phyloP scores from a whole-genome alignment of 2,329 filamentous ascomycete species.

The Fusarium siculi region DNA sequence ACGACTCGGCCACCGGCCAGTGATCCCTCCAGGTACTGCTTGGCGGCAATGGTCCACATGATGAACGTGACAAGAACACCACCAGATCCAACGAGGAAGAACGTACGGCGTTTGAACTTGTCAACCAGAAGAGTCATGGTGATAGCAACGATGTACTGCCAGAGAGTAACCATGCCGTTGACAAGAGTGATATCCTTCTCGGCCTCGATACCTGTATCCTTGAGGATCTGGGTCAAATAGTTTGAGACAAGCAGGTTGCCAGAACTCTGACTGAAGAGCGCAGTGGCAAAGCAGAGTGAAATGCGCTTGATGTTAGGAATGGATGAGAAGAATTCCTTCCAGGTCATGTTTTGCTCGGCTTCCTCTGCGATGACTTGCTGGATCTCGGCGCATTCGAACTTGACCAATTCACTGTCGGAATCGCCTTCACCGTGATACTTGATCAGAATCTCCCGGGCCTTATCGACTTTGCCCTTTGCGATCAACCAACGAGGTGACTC shows the following conservation, averaged over 20 bases:
- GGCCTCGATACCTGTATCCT: slow-evolving; percentile 51
- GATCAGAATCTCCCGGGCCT: slow-evolving; percentile 62
- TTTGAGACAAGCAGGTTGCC: slow-evolving; percentile 56
- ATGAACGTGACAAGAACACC: slow-evolving; percentile 54
- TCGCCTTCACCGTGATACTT: slow-evolving; percentile 64
- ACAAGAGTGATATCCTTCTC: slow-evolving; percentile 54
- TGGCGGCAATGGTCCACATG: slow-evolving; percentile 53
- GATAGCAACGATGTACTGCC: slow-evolving; percentile 56
- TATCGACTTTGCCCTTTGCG: slow-evolving; percentile 59
- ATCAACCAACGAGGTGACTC: slow-evolving; percentile 71
- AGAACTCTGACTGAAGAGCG: slow-evolving; percentile 54
- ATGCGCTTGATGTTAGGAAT: slow-evolving; percentile 54
- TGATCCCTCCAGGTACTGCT: slow-evolving; percentile 51
- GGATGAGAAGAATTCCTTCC: slow-evolving; percentile 55
- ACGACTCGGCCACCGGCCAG: slow-evolving; percentile 49
- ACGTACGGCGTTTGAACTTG: slow-evolving; percentile 50
- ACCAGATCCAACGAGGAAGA: slow-evolving; percentile 53
- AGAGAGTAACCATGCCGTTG: slow-evolving; percentile 55
- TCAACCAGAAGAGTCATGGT: slow-evolving; percentile 51
- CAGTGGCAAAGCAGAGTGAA: slow-evolving; percentile 53
- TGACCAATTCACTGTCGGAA: slow-evolving; percentile 55
- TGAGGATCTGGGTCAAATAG: slow-evolving; percentile 53
- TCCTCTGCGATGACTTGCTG: slow-evolving; percentile 59
- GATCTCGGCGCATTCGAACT: slow-evolving; percentile 62
- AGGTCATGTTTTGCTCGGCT: slow-evolving; percentile 54